A percentile compares a stretch with the other conserved stretches of the same genome.
These are phyloP conservation scores for Ichthyophthirius multifiliis DNA, from an alignment of 169 alveolate species.

Conservation along the genomic window DNA sequence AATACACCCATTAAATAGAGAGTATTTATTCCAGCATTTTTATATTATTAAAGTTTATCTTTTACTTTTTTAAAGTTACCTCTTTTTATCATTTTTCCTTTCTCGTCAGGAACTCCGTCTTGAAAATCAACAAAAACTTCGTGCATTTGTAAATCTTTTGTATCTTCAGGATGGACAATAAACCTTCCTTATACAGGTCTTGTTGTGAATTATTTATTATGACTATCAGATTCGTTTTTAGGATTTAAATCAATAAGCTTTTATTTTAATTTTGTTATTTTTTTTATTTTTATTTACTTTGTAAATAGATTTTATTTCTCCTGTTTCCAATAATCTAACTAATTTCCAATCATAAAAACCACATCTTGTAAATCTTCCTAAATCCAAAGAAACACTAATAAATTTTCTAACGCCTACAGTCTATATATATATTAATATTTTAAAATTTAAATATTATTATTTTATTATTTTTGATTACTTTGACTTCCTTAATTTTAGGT, in stretches of 20 bases:
- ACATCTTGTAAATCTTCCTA: slow-evolving; percentile 85
- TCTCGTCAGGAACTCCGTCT: slow-evolving; percentile 77
- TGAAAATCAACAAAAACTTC: slow-evolving; percentile 86
- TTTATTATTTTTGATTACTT: not conserved
- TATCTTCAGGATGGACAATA: slow-evolving; percentile 80
- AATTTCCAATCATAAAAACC: slow-evolving; percentile 93
- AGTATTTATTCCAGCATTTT: slow-evolving; percentile 72
- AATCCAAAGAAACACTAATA: slow-evolving; percentile 45
- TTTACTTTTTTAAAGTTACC: slow-evolving; percentile 78
- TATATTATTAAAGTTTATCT: slow-evolving; percentile 51
- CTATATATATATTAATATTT: not conserved
- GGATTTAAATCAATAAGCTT: not conserved
- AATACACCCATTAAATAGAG: slow-evolving; percentile 84
- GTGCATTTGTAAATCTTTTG: slow-evolving; percentile 71
- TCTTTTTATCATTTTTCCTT: slow-evolving; percentile 73
- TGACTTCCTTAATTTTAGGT: slow-evolving; percentile 4
- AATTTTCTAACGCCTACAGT: slow-evolving; percentile 12
- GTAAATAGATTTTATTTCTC: slow-evolving; percentile 55
- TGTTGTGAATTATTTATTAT: slow-evolving; percentile 31
- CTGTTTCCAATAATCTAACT: slow-evolving; percentile 63
- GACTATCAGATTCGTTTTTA: slow-evolving; percentile 18
- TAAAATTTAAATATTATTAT: not conserved
- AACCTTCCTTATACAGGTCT: slow-evolving; percentile 75
- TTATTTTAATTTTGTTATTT: not conserved
- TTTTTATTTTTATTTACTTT: slow-evolving; percentile 15